Conservation (phyloP, 1,139 yeast species). For the Pichiaceae sp. region DNA sequence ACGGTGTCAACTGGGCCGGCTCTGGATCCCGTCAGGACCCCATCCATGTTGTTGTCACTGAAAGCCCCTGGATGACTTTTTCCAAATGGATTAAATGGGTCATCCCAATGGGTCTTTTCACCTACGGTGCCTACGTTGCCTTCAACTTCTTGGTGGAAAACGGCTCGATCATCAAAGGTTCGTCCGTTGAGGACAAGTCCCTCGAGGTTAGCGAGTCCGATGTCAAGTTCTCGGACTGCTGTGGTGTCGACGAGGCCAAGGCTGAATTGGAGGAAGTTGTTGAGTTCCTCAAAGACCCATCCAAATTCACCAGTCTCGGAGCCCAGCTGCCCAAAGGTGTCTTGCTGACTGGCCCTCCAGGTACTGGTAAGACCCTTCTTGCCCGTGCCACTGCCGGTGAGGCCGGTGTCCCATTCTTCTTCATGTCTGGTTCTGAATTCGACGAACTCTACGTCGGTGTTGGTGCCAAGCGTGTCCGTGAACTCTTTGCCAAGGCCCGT, state of each 20-base stretch:
- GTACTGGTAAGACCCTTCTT: constrained; percentile 95
- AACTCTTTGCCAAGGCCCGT: constrained; percentile 85
- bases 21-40: constrained; percentile 46
- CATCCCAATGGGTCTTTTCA: constrained; percentile 65
- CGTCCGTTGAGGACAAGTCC: constrained; percentile 67
- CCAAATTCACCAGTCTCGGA: constrained; percentile 92
- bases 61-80: constrained; percentile 65
- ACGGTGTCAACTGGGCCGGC: constrained; percentile 17
- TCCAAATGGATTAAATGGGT: constrained; percentile 90
- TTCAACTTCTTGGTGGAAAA: constrained; percentile 77
- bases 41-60: constrained; percentile 83
- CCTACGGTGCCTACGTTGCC: constrained; percentile 68
- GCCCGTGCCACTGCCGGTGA: constrained; percentile 99
- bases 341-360: constrained; percentile 95
- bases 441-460: constrained; percentile 98
- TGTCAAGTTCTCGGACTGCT: constrained; percentile 85
- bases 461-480: constrained; percentile 96
- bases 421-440: constrained; percentile 97
- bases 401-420: constrained; percentile 97
- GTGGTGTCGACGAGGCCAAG: constrained; percentile 98
- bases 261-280: constrained; percentile 96
- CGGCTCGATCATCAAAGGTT: constrained; percentile 72
- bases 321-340: constrained; percentile 98
- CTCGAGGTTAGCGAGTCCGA: constrained; percentile 82
- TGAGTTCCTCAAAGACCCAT: constrained; percentile 91